phyloP scores from a whole-genome alignment of 345 rosid species.

The Acer campestre region DNA sequence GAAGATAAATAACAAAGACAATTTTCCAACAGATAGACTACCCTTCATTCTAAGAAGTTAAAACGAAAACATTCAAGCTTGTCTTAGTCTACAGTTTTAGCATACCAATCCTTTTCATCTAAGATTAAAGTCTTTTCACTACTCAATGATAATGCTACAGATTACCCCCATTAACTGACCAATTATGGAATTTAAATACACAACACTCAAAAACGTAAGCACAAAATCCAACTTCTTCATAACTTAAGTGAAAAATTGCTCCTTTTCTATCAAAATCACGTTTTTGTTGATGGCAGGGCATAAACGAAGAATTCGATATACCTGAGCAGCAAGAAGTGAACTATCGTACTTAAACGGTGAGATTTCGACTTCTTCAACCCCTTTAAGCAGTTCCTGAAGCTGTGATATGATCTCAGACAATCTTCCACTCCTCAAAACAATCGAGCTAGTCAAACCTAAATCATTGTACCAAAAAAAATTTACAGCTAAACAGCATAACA shows the following conservation, averaged over 20 bases:
- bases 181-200: neutral
- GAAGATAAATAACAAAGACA: neutral
- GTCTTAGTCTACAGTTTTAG: neutral
- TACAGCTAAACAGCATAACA: neutral
- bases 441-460: conserved; percentile 76
- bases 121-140: neutral
- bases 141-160: neutral
- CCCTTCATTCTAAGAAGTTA: neutral
- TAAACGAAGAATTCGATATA: conserved; percentile 26
- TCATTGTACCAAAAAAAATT: neutral
- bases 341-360: conserved; percentile 60
- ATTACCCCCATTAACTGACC: neutral
- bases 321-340: conserved; percentile 80
- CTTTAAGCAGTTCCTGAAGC: conserved; percentile 81
- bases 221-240: neutral
- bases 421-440: conserved; percentile 68
- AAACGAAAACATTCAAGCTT: neutral
- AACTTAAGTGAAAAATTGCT: neutral
- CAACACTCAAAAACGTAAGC: neutral
- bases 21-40: conserved; percentile 6
- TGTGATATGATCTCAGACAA: conserved; percentile 76
- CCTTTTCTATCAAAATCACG: neutral
- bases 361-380: conserved; percentile 61
- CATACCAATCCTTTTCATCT: neutral
- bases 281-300: neutral